These are phyloP conservation scores for Scheffersomyces titani DNA, from an alignment of 1,139 yeast genomes.

Conservation along the genomic window DNA sequence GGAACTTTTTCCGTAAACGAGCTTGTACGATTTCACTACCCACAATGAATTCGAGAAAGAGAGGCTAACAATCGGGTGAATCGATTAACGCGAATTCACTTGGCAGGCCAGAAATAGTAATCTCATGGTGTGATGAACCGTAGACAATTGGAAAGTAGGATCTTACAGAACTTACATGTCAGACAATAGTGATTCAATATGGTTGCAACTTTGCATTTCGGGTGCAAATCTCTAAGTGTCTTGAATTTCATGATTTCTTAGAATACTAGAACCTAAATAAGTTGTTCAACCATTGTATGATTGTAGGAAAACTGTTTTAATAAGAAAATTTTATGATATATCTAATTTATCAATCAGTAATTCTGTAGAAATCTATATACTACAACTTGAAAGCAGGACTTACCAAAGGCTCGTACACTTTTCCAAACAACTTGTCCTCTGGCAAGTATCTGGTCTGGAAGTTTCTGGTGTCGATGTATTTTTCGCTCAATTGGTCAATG, in stretches of 20 bases:
- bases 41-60: too few species aligned
- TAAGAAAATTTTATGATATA: too few species aligned
- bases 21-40: too few species aligned
- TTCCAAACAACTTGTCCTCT: conserved; percentile 37
- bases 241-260: too few species aligned
- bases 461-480: conserved; percentile 31
- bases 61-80: too few species aligned
- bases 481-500: conserved; percentile 61
- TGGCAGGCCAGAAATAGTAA: too few species aligned
- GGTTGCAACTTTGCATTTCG: background rate
- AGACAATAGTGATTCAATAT: background rate
- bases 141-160: too few species aligned
- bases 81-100: too few species aligned
- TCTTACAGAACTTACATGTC: background rate
- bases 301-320: too few species aligned
- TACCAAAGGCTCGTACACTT: conserved; percentile 41
- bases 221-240: background rate
- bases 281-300: background rate
- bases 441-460: conserved; percentile 23
- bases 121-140: too few species aligned
- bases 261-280: too few species aligned
- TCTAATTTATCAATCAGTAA: background rate
- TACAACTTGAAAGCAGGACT: conserved; percentile 35
- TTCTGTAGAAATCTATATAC: background rate
- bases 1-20: too few species aligned